Evolutionary conservation across 2,329 filamentous ascomycete genomes (phyloP).

Genomic region (Fusarium subtropicale): DNA sequence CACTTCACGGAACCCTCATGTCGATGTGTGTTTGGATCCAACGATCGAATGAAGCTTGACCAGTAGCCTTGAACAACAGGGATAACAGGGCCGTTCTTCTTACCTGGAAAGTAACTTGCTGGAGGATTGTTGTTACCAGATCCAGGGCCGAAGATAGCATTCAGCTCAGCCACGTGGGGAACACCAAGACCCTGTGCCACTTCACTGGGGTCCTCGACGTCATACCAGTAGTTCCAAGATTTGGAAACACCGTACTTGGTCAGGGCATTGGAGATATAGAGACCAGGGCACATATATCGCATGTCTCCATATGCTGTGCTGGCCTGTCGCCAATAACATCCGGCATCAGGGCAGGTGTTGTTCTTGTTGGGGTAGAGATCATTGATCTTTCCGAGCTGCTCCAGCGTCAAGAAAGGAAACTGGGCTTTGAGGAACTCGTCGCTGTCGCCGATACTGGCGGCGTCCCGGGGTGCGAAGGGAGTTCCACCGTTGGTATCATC

Average conservation of each 20-base stretch:
- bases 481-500: conserved; percentile 56
- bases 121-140: conserved; percentile 61
- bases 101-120: conserved; percentile 63
- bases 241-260: conserved; percentile 49
- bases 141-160: conserved; percentile 74
- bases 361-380: conserved; percentile 53
- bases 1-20: conserved; percentile 53
- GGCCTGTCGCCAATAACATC: conserved; percentile 54
- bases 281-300: conserved; percentile 53
- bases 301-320: conserved; percentile 53
- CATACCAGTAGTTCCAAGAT: conserved; percentile 77
- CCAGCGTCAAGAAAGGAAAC: conserved; percentile 50
- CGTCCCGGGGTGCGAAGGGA: conserved; percentile 48
- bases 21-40: conserved; percentile 70
- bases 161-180: conserved; percentile 73
- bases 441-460: conserved; percentile 50
- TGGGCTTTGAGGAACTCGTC: conserved; percentile 51
- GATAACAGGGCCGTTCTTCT: conserved; percentile 67
- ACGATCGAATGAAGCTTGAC: conserved; percentile 75
- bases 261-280: conserved; percentile 49
- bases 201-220: conserved; percentile 69
- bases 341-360: conserved; percentile 48
- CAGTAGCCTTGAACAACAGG: conserved; percentile 76
- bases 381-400: conserved; percentile 50
- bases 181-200: conserved; percentile 69